phyloP scores from a whole-genome alignment of 805 yeast species.

The Sporopachydermia lactativora region DNA sequence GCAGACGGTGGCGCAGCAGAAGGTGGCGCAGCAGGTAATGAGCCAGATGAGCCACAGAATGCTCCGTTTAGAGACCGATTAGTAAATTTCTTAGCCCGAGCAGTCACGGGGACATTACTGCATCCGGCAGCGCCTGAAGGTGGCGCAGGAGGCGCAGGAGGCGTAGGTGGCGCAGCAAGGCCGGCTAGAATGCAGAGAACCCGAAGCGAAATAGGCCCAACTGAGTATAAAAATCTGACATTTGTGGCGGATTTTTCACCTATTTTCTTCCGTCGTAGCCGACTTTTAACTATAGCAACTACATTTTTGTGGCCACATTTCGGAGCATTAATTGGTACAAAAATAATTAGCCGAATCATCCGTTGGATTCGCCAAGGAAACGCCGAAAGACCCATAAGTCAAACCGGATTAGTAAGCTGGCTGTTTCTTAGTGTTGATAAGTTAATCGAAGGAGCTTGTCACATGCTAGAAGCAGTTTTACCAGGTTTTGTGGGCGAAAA shows the following conservation, averaged over 20 bases:
- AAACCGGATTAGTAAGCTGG: background rate
- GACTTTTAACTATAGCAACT: background rate
- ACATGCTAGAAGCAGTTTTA: constrained; percentile 2
- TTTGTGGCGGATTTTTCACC: background rate
- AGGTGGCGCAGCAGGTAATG: background rate
- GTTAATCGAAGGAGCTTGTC: constrained; percentile 1
- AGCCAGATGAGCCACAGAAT: background rate
- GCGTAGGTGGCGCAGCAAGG: too few relatives aligned
- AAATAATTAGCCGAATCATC: background rate
- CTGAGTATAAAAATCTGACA: background rate
- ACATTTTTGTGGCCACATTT: constrained; percentile 1
- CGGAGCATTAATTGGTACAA: background rate
- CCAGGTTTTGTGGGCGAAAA: constrained; percentile 10
- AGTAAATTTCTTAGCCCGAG: background rate
- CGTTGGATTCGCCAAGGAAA: background rate
- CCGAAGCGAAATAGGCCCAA: background rate
- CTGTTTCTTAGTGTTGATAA: background rate
- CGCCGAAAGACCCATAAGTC: background rate
- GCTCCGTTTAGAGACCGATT: background rate
- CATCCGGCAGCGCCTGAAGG: background rate
- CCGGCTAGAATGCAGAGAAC: background rate
- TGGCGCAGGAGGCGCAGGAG: too few relatives aligned
- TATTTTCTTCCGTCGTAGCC: background rate
- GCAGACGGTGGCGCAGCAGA: background rate
- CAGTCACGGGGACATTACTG: background rate